Conservation (phyloP, 495 filamentous ascomycete genomes). For the Neurospora sp. region DNA sequence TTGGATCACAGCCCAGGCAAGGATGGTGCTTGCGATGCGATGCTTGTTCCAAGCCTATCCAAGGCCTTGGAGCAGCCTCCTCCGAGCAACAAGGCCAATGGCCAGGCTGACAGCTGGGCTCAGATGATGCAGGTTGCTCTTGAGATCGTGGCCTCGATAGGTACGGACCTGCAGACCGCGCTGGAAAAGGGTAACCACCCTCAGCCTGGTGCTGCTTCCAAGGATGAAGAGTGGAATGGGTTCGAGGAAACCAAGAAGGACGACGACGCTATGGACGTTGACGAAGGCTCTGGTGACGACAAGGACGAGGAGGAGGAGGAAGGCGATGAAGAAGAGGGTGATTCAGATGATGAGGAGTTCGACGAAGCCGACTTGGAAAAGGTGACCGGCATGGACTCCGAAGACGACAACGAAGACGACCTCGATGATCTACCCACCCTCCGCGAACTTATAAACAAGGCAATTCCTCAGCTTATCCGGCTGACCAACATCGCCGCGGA, state of each 20-base stretch:
- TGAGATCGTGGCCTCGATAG: conserved; percentile 50
- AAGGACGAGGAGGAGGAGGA: conserved; percentile 29
- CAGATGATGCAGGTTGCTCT: conserved; percentile 39
- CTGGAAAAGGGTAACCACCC: conserved; percentile 28
- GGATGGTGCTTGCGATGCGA: conserved; percentile 36
- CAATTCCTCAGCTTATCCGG: conserved; percentile 39
- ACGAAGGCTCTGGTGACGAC: conserved; percentile 22
- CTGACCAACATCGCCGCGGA: conserved; percentile 21
- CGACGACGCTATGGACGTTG: conserved; percentile 20
- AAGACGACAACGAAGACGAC: conserved; percentile 22
- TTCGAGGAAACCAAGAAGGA: conserved; percentile 24
- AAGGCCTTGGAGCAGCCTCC: conserved; percentile 23
- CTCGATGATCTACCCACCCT: conserved; percentile 37
- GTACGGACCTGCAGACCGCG: conserved; percentile 40
- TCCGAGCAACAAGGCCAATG: conserved; percentile 17
- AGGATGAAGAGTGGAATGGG: conserved; percentile 20
- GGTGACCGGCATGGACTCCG: conserved; percentile 39
- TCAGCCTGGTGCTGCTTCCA: conserved; percentile 4
- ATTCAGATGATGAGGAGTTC: conserved; percentile 20
- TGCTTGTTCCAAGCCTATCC: conserved; percentile 35
- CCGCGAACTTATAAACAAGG: conserved; percentile 35
- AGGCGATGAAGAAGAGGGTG: conserved; percentile 22
- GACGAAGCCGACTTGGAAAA: conserved; percentile 47
- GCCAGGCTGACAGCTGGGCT: conserved; percentile 14
- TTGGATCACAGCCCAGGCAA: conserved; percentile 37